phyloP scores from a whole-genome alignment of 495 filamentous ascomycete species.

The Aspergillus olivimuriae region DNA sequence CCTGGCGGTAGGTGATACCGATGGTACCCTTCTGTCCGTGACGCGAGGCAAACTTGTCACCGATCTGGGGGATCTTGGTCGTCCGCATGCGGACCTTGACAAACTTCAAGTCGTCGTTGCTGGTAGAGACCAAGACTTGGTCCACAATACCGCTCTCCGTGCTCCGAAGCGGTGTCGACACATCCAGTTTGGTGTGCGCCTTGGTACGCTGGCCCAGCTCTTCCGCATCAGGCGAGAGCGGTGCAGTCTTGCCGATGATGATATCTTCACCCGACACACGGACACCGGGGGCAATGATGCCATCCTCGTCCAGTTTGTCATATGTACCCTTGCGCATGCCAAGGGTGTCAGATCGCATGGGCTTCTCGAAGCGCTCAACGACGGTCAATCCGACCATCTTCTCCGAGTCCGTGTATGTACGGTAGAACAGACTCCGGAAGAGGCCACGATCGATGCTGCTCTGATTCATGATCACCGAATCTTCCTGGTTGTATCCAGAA shows the following conservation, averaged over 20 bases:
- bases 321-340: slow-evolving; percentile 93
- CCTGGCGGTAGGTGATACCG: slow-evolving; percentile 92
- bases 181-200: slow-evolving; percentile 85
- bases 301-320: slow-evolving; percentile 95
- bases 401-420: slow-evolving; percentile 91
- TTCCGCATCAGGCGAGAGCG: slow-evolving; percentile 83
- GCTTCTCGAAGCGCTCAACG: slow-evolving; percentile 92
- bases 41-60: slow-evolving; percentile 98
- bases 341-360: slow-evolving; percentile 77
- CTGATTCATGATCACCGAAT: slow-evolving; percentile 99
- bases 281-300: slow-evolving; percentile 85
- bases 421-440: slow-evolving; percentile 97
- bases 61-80: slow-evolving; percentile 96
- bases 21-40: slow-evolving; percentile 99
- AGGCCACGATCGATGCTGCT: slow-evolving; percentile 95
- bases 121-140: slow-evolving; percentile 81
- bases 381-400: slow-evolving; percentile 87
- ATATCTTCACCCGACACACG: slow-evolving; percentile 97
- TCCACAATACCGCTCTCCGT: slow-evolving; percentile 97
- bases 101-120: slow-evolving; percentile 79
- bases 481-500: slow-evolving; percentile 99
- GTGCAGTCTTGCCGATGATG: slow-evolving; percentile 97
- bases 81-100: slow-evolving; percentile 97
- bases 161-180: slow-evolving; percentile 86
- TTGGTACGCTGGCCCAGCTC: slow-evolving; percentile 90